Evolutionary conservation across 2,329 filamentous ascomycete genomes (phyloP), one percentile per base, ranked within the genome.

Genomic region (Alternaria sp.): DNA sequence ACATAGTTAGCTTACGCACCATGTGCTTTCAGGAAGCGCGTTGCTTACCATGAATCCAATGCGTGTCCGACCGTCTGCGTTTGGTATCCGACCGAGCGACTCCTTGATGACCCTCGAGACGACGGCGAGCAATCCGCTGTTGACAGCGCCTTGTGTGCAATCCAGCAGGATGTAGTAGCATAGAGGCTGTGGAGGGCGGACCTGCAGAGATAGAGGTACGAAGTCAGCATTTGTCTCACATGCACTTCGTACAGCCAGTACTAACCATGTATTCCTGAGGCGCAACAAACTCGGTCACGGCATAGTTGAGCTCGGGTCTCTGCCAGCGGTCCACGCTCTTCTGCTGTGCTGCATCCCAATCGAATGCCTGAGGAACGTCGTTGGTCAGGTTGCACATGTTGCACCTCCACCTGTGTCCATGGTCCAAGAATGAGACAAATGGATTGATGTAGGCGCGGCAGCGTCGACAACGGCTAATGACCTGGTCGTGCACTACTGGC

Each of bases 361-460:
- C 96, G 71, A 99, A 99, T 40, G 94, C 94, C 66, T 99, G 96
- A n/a, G 96, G 96, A 43, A 98, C 95, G 74, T 99, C 96, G 79
- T 99, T 99, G 72, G 94, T 97, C 69, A 99, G 86, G 81, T 97
- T 98, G 82, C 96, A 99, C 94, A 99, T 97, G 83, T 99, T 99
- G 84, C 96, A 99, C 76, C 95, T 91, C 96, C 96, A 99, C 77
- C 96, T 89, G 82, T 99, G 96, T 50, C 96, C 96, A 77, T 98
- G 93, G 74, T 99, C 96, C 65, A 99, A 84, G 83, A 99, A 99
- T 50, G 93, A 70, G 63, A 97, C 96, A 73, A 95, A 99, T 12
- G 96, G 94, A 80, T 98, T 98, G 85, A 98, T 71, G 80, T 98
- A 98, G 59, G 95, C 96, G 72, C 96, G 88, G 83, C 96, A 99